A percentile compares a stretch with the other conserved stretches of the same genome.
Evolutionary conservation across 352 stramenopile species (phyloP).

Genomic region (Globisporangium lucens): DNA sequence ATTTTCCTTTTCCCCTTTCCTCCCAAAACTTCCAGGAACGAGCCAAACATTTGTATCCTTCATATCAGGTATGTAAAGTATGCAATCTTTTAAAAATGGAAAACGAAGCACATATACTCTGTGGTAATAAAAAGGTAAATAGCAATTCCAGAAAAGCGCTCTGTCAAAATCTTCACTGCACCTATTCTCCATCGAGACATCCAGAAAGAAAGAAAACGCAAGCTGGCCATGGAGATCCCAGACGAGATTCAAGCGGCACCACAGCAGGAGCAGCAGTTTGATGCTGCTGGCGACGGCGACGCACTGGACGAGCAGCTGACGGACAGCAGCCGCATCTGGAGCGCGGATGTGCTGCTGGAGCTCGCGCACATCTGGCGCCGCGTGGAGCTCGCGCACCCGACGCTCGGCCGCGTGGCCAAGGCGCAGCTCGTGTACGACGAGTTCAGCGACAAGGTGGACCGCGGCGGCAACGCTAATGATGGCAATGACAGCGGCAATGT

Average conservation of each 20-base stretch:
- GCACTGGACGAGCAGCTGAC: slow-evolving; percentile 29
- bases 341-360: slow-evolving; percentile 43
- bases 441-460: slow-evolving; percentile 40
- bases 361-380: slow-evolving; percentile 55
- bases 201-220: too few species aligned
- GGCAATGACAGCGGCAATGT: slow-evolving; percentile 13
- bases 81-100: too few species aligned
- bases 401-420: slow-evolving; percentile 34
- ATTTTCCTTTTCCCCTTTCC: too few species aligned
- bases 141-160: too few species aligned
- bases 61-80: neutral
- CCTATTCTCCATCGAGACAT: too few species aligned
- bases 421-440: slow-evolving; percentile 52
- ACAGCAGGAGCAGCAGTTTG: neutral
- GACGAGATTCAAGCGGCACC: neutral
- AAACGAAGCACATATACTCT: too few species aligned
- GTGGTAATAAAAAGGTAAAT: too few species aligned
- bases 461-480: neutral
- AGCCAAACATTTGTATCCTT: neutral
- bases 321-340: slow-evolving; percentile 56
- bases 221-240: neutral
- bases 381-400: slow-evolving; percentile 33
- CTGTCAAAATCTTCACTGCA: too few species aligned
- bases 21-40: neutral
- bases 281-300: slow-evolving; percentile 22